A percentile compares a stretch with the other conserved stretches of the same genome.
Conservation (phyloP, 179 eudicot genomes). For the Spergularia azorica region DNA sequence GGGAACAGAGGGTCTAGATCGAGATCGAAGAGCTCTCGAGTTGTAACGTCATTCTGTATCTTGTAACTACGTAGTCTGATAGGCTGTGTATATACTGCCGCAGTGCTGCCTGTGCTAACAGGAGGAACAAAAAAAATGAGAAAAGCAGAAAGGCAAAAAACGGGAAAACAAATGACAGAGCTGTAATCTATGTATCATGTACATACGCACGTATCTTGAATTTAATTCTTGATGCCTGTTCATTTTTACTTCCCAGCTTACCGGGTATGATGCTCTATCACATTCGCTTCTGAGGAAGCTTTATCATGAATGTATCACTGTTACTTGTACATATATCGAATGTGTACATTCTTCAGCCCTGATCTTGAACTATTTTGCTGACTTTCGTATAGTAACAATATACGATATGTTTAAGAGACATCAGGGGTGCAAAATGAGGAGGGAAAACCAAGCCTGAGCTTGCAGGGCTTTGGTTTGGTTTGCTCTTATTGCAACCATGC, state of each 20-base stretch:
- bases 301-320: no score
- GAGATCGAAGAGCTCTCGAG: neutral
- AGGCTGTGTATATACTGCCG: slow-evolving; percentile 1
- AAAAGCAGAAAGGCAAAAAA: neutral
- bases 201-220: slow-evolving; percentile 9
- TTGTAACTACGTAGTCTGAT: neutral
- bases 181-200: slow-evolving; percentile 3
- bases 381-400: no score
- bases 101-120: slow-evolving; percentile 1
- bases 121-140: neutral
- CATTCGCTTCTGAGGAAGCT: no score
- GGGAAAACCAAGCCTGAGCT: no score
- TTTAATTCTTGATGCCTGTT: neutral
- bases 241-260: neutral
- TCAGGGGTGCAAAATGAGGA: no score
- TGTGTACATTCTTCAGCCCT: no score
- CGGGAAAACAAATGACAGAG: neutral
- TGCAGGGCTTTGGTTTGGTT: no score
- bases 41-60: neutral
- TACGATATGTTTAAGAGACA: no score
- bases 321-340: no score
- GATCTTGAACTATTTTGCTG: no score
- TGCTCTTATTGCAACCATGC: no score
- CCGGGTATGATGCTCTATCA: neutral
- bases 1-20: neutral